These are phyloP conservation scores for Candida saitoana DNA, from an alignment of 805 yeast species.

Conservation along the genomic window DNA sequence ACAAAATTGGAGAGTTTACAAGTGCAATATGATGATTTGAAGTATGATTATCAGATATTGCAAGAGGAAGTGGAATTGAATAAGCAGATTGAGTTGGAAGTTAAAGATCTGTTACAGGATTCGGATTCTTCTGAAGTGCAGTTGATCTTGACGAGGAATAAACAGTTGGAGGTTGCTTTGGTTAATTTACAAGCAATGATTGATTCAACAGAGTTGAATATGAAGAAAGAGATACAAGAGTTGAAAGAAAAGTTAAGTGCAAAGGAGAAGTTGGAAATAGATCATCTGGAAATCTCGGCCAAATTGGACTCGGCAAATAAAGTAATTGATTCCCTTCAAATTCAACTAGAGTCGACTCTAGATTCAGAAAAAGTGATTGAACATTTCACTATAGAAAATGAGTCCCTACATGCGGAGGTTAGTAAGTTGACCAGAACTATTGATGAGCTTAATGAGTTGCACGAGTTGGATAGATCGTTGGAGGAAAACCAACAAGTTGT, in stretches of 20 bases:
- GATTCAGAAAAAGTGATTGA: constrained; percentile 36
- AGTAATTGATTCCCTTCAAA: constrained; percentile 23
- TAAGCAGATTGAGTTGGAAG: constrained; percentile 33
- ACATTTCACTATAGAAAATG: constrained; percentile 32
- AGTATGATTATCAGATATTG: constrained; percentile 26
- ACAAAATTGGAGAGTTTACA: constrained; percentile 22
- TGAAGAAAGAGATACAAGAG: constrained; percentile 17
- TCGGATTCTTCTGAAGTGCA: constrained; percentile 12
- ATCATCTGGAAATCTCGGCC: constrained; percentile 28
- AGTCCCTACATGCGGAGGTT: constrained; percentile 30
- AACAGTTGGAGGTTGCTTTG: constrained; percentile 40
- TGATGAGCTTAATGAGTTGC: constrained; percentile 46
- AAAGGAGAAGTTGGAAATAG: constrained; percentile 10
- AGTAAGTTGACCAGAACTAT: constrained; percentile 31
- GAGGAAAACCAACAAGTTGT: constrained; percentile 42
- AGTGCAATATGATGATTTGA: constrained; percentile 24
- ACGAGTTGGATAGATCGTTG: constrained; percentile 46
- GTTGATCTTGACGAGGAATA: constrained; percentile 28
- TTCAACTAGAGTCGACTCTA: constrained; percentile 28
- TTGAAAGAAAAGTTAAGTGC: constrained; percentile 2
- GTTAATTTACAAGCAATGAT: constrained; percentile 26
- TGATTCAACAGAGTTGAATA: constrained; percentile 19
- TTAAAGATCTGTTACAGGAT: constrained; percentile 16
- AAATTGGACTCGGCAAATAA: constrained; percentile 20
- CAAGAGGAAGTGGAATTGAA: constrained; percentile 36